Base-by-base conservation (phyloP, 2,329 filamentous ascomycete genomes). In the Penicillium glabrum region DNA sequence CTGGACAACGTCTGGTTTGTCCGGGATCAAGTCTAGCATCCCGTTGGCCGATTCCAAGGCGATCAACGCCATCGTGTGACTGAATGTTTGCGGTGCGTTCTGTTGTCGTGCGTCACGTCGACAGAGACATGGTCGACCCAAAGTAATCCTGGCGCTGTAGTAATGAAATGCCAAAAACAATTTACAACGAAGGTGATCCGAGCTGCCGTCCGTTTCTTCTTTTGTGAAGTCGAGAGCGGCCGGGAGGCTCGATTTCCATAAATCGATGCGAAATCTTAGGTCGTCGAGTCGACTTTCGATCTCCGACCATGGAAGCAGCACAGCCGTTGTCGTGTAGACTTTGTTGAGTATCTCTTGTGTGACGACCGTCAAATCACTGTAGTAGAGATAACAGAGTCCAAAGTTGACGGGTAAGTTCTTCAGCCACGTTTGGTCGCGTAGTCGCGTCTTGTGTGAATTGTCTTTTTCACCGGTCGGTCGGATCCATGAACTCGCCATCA, bases 101-200 rank as follows among this genome's bases (percentile, higher is more conserved):
- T 57, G 58, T 46, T 63, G 66, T 24, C 69, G 68, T 33, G 74
- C 69, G 52, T 78, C 76, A 29, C 75, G 70, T 19, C 76, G 73
- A 59, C 77, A 80, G 14, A 79, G 72, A 59, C 76, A 79, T 4
- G 78, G 78, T 21, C 78, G 75, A 43, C 77, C 74, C 8, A 79
- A 67, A 16, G 75, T 77, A 51, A 77, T 76, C 24, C 72, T 72
- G 19, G 72, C 70, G 47, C 77, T 77, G 58, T 79, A 76, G 63
- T 75, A 80, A 52, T 74, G 70, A 46, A 80, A 75, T 5, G 75
- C 77, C 13, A 80, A 63, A 39, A 69, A 69, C 51, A 79, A 61
- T 46, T 77, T 77, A 46, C 63, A 66, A 45, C 77, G 72, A n/a
- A 77, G 67, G 23, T 72, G 64, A 39, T 71, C 68, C 1, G 66